phyloP scores from a whole-genome alignment of 805 yeast genomes.

The Wickerhamomyces rabaulensis region DNA sequence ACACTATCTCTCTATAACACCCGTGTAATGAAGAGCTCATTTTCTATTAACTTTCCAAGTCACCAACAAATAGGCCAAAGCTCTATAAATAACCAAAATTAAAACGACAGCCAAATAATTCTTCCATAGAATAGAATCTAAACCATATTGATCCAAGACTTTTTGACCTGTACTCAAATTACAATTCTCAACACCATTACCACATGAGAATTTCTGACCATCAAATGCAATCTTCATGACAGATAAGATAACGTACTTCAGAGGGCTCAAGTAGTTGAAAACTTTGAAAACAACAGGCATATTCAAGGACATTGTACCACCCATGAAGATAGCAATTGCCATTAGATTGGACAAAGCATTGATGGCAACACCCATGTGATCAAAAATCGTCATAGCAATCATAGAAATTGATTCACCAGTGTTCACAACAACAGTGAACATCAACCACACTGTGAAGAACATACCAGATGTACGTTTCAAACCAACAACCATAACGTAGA shows the following conservation, averaged over 20 bases:
- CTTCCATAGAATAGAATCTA: slow-evolving; percentile 23
- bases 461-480: slow-evolving; percentile 58
- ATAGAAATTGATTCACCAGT: slow-evolving; percentile 83
- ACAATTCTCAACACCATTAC: slow-evolving; percentile 39
- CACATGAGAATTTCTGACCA: slow-evolving; percentile 47
- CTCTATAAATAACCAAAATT: slow-evolving; percentile 13
- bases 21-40: no score
- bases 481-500: slow-evolving; percentile 67
- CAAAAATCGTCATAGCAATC: slow-evolving; percentile 61
- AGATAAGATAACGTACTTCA: slow-evolving; percentile 61
- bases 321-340: slow-evolving; percentile 71
- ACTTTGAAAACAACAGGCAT: slow-evolving; percentile 67
- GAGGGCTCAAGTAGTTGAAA: slow-evolving; percentile 65
- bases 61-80: slow-evolving; percentile 7
- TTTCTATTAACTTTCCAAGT: background rate
- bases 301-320: slow-evolving; percentile 70
- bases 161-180: slow-evolving; percentile 46
- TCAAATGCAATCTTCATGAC: slow-evolving; percentile 55
- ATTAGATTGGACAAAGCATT: slow-evolving; percentile 59
- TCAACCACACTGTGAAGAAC: slow-evolving; percentile 58
- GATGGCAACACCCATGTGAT: slow-evolving; percentile 72
- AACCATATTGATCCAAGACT: slow-evolving; percentile 47
- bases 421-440: slow-evolving; percentile 50
- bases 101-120: slow-evolving; percentile 14
- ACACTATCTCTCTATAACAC: no score